Evolutionary conservation across 352 stramenopile genomes (phyloP), one percentile per base, ranked within the genome.

Genomic region (Peronospora belbahrii): DNA sequence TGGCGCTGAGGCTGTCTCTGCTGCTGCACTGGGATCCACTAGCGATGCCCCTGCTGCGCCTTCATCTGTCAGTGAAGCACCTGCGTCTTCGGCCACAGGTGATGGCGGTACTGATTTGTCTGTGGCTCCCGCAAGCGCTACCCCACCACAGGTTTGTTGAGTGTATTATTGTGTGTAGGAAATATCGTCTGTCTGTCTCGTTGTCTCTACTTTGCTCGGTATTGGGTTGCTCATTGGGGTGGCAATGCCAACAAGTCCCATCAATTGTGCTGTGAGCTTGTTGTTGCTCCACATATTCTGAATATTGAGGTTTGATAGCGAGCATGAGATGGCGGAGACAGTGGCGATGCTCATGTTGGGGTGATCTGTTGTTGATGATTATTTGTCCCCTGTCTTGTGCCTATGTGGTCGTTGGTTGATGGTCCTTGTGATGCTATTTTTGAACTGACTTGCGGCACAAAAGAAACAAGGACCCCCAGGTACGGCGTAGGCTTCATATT

Each of bases 81-180:
- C 53, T 44, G 52, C 52, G 23, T 17, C 51, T 37, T 39, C 41
- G 10, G 41, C 51, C 17, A 36, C 40, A 13, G 34, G 32, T 30
- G 48, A 40, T 28, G 44, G 14, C 22, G 20, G 30, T 24, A 25
- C 20, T 33, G 56, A 61, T 28, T 52, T 52, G 31, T 55, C 58
- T 52, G 39, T 51, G 44, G n/a, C 48, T 23, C 31, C 38, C 4
- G 34, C 46, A 15, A 48, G 44, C 17, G 42, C 45, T 24, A 40
- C 59, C 48, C 43, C 62, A n/a, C n/a, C n/a, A 56, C 65, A 87
- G 75, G 75, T 87, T 85, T 67, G 75, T 87, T 79, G 41, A 75
- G 40, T 74, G 42, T 31, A 70, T 72, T 34, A 49, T 62, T 66
- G 52, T 65, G 28, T 47, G 34, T 52, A 20, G 14, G 27, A 23